Base-by-base conservation (phyloP, 1,284 basidiomycete genomes). In the Apiotrichum mycotoxinovorans region DNA sequence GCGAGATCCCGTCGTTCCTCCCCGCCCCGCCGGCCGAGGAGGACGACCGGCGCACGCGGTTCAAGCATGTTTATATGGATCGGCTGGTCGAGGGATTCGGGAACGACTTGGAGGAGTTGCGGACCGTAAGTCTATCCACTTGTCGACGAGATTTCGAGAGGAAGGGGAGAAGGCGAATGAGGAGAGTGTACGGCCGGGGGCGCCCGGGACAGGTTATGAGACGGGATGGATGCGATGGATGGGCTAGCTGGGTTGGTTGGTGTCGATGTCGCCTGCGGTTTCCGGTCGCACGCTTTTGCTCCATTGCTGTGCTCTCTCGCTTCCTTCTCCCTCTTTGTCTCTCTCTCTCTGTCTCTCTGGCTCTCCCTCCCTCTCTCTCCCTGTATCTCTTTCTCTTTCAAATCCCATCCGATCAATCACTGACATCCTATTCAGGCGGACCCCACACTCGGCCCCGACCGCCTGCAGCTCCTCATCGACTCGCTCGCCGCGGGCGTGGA, bases 31-130 rank as follows among this genome's bases (percentile, higher is more conserved):
- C 56, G 17, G 42, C 9, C 17, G 68, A 63, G 44, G 69, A 71
- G 54, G 70, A 72, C 20, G 65, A 69, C 22, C 61, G 72, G 33
- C 57, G 70, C 40, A 62, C 64, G 23, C 60, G 64, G 48, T 77
- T 77, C 52, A 69, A 68, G 54, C 63, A 67, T 46, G 69, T 77
- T 42, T 77, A 75, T 58, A 76, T 77, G 74, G 74, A 74, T 62
- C 72, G 71, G 46, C 54, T 77, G 25, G 73, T 77, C 11, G 66
- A 75, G 58, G 75, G 70, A 1, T 77, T 77, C 48, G 74, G 75
- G 0, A 66, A 61, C 20, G 75, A 77, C 53, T 45, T 77, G 61
- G 75, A 76, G 58, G 67, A 68, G 51, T 58, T 77, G 51, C 59
- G 75, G 44, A 63, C 65, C 57, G 75, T 77, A 52, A 62, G 74